These are phyloP conservation scores for Coniosporium tulheliwenetii DNA, from an alignment of 2,329 filamentous ascomycete genomes.

Conservation along the genomic window DNA sequence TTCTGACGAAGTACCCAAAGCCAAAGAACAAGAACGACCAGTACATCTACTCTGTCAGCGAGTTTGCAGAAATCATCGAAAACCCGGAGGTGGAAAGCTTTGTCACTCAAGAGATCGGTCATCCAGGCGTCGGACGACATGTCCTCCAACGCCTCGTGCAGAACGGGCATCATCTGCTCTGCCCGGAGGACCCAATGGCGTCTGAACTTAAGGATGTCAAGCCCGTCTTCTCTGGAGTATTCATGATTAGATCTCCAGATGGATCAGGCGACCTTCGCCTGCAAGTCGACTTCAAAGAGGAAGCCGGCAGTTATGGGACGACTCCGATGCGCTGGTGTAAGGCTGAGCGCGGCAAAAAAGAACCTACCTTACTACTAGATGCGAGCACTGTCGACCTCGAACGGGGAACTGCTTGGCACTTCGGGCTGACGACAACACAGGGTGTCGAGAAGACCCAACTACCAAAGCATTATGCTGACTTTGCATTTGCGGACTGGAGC, in stretches of 20 bases:
- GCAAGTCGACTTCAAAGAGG: background rate
- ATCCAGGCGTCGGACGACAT: constrained; percentile 6
- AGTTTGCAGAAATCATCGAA: constrained; percentile 16
- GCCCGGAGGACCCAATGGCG: constrained; percentile 8
- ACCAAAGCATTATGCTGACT: constrained; percentile 1
- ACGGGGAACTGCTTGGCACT: constrained; percentile 14
- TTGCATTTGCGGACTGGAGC: background rate
- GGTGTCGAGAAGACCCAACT: constrained; percentile 1
- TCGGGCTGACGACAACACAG: constrained; percentile 10
- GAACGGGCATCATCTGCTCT: constrained; percentile 8
- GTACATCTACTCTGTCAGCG: constrained; percentile 7
- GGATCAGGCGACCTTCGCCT: background rate
- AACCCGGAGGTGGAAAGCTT: constrained; percentile 12
- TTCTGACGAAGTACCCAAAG: constrained; percentile 9
- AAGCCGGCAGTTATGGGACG: constrained; percentile 5
- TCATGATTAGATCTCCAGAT: constrained; percentile 10
- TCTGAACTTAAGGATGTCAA: constrained; percentile 9
- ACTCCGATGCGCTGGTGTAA: constrained; percentile 11
- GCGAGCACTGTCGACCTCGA: constrained; percentile 11
- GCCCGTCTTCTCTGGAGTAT: constrained; percentile 12
- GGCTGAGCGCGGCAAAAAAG: constrained; percentile 9
- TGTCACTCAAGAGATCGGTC: constrained; percentile 17
- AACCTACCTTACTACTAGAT: constrained; percentile 10
- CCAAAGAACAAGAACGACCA: constrained; percentile 2
- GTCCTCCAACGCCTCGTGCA: constrained; percentile 7